phyloP scores from a whole-genome alignment of 73 alveolate genomes.

The Paramecium octaurelia region DNA sequence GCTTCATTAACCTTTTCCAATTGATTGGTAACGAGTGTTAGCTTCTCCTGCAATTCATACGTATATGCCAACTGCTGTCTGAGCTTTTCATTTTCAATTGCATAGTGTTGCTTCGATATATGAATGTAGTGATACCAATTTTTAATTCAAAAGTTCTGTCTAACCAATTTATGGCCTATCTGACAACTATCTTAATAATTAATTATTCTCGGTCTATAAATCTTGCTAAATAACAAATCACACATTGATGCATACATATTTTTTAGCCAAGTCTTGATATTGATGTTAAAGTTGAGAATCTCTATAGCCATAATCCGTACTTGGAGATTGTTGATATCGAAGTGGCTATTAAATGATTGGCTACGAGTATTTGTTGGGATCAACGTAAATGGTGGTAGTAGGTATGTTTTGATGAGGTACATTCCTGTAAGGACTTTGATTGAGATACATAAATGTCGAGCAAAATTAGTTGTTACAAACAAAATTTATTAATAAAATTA shows the following conservation, averaged over 20 bases:
- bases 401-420: not conserved
- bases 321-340: not conserved
- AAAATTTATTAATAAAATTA: not conserved
- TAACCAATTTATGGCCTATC: not conserved
- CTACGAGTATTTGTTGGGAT: not conserved
- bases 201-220: not conserved
- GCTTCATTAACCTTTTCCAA: slow-evolving; percentile 5
- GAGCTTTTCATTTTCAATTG: not conserved
- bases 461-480: slow-evolving; percentile 14
- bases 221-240: not conserved
- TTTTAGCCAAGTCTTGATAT: not conserved
- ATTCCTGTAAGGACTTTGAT: slow-evolving; percentile 13
- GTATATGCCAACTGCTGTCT: not conserved
- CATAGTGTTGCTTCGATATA: not conserved
- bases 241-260: not conserved
- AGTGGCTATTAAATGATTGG: not conserved
- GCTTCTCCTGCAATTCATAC: not conserved
- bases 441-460: not conserved
- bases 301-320: not conserved
- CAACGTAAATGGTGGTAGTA: not conserved
- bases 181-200: not conserved
- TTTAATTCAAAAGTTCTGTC: not conserved
- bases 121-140: not conserved
- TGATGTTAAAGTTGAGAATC: not conserved
- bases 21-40: not conserved